A percentile compares a stretch with the other conserved stretches of the same genome.
phyloP scores from a whole-genome alignment of 805 yeast genomes.

The Yamadazyma sp. region DNA sequence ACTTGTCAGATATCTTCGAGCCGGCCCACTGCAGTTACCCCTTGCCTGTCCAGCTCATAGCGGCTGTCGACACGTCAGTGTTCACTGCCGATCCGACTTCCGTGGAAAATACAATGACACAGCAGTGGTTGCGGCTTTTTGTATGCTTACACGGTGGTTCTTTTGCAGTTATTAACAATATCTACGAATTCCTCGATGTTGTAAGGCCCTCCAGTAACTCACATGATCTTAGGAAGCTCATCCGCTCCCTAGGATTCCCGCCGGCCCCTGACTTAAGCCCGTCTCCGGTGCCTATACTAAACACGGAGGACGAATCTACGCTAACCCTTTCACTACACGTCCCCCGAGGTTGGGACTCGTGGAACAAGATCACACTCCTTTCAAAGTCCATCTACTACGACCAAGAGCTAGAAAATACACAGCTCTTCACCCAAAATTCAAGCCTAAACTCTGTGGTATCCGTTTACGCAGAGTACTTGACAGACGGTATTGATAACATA shows the following conservation, averaged over 20 bases:
- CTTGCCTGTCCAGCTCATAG: not conserved
- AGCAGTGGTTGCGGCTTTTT: conserved; percentile 35
- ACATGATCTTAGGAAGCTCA: not conserved
- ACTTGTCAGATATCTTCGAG: not conserved
- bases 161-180: conserved; percentile 7
- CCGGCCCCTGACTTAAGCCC: not conserved
- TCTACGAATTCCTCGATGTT: not conserved
- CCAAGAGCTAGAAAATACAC: conserved; percentile 4
- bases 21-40: conserved; percentile 1
- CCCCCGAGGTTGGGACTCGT: conserved; percentile 53
- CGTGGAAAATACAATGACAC: conserved; percentile 24
- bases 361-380: conserved; percentile 46
- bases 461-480: conserved; percentile 1
- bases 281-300: not conserved
- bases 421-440: conserved; percentile 3
- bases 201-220: too few relatives aligned
- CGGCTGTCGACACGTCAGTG: not conserved
- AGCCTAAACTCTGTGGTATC: not conserved
- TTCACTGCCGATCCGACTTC: conserved; percentile 14
- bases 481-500: not conserved
- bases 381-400: conserved; percentile 23
- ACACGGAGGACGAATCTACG: not conserved
- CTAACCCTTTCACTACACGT: conserved; percentile 23
- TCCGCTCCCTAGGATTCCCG: not conserved
- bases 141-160: conserved; percentile 31